Conservation (phyloP, 768 basidiomycete genomes). For the Tulasnella sp. region DNA sequence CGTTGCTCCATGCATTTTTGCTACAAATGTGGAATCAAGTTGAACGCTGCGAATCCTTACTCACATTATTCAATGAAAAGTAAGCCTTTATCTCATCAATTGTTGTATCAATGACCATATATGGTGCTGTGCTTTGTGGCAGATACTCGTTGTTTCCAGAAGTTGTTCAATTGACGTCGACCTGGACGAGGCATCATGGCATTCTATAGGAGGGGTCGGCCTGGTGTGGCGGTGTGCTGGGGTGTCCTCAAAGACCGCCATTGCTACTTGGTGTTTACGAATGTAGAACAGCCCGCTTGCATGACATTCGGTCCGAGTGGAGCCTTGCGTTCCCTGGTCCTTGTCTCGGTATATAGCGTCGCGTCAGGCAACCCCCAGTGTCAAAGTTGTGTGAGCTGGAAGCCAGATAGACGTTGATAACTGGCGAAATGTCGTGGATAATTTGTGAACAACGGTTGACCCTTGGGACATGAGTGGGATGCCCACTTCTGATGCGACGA, state of each 20-base stretch:
- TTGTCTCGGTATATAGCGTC: no score
- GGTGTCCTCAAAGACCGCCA: no score
- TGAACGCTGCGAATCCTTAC: conserved; percentile 55
- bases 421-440: no score
- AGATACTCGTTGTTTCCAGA: conserved; percentile 13
- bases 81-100: conserved; percentile 16
- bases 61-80: conserved; percentile 47
- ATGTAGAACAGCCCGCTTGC: no score
- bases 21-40: conserved; percentile 64
- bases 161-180: conserved; percentile 20
- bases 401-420: no score
- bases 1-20: conserved; percentile 77
- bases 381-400: no score
- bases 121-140: not conserved
- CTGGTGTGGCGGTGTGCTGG: not conserved
- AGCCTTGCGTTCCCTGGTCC: no score
- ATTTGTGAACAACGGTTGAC: no score
- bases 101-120: not conserved
- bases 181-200: conserved; percentile 8
- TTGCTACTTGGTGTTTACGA: not conserved
- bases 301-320: no score
- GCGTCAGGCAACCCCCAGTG: no score
- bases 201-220: conserved; percentile 15
- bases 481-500: no score
- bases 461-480: no score